phyloP scores from a whole-genome alignment of 2,329 filamentous ascomycete genomes.

The Fusarium nanum region DNA sequence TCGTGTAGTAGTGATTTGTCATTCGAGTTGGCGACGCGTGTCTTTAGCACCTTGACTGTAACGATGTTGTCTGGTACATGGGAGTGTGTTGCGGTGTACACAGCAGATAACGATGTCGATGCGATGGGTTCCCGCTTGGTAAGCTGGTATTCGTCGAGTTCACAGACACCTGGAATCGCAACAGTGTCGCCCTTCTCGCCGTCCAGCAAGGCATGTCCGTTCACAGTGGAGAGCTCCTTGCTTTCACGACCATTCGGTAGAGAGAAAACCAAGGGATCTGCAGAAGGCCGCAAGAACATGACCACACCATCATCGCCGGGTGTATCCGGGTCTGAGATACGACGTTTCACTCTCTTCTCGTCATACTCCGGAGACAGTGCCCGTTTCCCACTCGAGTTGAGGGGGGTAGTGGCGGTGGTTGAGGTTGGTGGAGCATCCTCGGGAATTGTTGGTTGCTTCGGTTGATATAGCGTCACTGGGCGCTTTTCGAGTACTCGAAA shows the following conservation, averaged over 20 bases:
- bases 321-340: constrained; percentile 50
- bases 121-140: constrained; percentile 69
- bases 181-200: constrained; percentile 62
- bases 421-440: constrained; percentile 47
- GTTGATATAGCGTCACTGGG: constrained; percentile 56
- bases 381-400: constrained; percentile 64
- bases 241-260: constrained; percentile 60
- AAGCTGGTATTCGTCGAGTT: constrained; percentile 65
- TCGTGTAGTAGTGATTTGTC: constrained; percentile 63
- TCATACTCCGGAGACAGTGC: constrained; percentile 60
- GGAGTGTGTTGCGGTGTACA: constrained; percentile 67
- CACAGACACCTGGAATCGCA: constrained; percentile 61
- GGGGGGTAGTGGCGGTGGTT: constrained; percentile 47
- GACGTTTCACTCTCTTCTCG: constrained; percentile 58
- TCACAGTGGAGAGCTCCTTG: constrained; percentile 60
- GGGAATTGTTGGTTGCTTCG: constrained; percentile 45
- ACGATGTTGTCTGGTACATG: constrained; percentile 65
- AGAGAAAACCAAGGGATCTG: constrained; percentile 64
- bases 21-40: constrained; percentile 55
- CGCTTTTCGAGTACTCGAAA: constrained; percentile 69
- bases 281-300: constrained; percentile 63
- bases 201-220: constrained; percentile 64
- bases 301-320: constrained; percentile 62
- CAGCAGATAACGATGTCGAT: constrained; percentile 64
- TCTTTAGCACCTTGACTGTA: constrained; percentile 71